phyloP scores from a whole-genome alignment of 495 filamentous ascomycete species.

The Polyplosphaeria fusca region DNA sequence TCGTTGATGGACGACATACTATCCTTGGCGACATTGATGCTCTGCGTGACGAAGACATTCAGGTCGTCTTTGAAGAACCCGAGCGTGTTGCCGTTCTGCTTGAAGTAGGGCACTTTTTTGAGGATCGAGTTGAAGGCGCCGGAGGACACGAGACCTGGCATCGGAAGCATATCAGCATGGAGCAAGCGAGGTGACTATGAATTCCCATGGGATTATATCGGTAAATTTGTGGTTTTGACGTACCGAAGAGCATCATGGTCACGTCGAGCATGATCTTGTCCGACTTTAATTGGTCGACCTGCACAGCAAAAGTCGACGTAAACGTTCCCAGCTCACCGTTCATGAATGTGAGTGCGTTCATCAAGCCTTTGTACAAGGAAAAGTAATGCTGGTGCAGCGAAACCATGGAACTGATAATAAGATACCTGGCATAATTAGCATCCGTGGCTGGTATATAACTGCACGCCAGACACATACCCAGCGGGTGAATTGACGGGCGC shows the following conservation, averaged over 20 bases:
- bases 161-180: too few species aligned
- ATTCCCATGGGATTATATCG: too few species aligned
- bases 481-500: constrained; percentile 4
- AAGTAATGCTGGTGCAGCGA: neutral
- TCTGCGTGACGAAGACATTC: neutral
- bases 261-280: neutral
- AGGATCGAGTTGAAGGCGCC: neutral
- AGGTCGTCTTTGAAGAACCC: neutral
- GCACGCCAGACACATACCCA: neutral
- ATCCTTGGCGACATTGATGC: neutral
- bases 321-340: neutral
- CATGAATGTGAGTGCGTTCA: neutral
- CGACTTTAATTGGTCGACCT: neutral
- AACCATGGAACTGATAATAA: neutral
- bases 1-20: neutral
- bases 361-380: neutral
- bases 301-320: neutral
- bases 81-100: neutral
- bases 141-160: neutral
- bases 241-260: neutral
- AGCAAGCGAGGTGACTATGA: too few species aligned
- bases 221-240: too few species aligned
- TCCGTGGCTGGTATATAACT: neutral
- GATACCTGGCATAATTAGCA: neutral
- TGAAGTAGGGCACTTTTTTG: constrained; percentile 4